Percentiles rank a stretch among this genome's conserved stretches.
These are phyloP conservation scores for Ceratobasidium sp. DNA, from an alignment of 1,284 basidiomycete species.

Conservation along the genomic window DNA sequence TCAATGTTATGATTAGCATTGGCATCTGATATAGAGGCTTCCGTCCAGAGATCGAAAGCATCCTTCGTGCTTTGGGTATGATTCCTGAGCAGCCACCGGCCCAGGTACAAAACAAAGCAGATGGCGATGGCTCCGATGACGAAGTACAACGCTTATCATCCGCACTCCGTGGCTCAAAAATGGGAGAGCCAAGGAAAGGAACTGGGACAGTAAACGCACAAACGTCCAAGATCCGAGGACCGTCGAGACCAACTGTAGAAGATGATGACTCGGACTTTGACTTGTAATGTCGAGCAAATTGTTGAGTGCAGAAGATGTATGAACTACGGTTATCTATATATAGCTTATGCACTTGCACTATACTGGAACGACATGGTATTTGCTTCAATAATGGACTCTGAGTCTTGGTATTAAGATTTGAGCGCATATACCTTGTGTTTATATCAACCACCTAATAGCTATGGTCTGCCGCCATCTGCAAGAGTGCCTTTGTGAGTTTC, in stretches of 20 bases:
- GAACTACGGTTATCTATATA: too few relatives aligned
- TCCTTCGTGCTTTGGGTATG: conserved; percentile 32
- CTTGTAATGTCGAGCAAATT: conserved; percentile 49
- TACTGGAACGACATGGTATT: too few relatives aligned
- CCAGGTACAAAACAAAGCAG: conserved; percentile 44
- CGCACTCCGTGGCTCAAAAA: conserved; percentile 13
- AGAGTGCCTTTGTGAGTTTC: conserved; percentile 20
- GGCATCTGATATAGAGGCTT: neutral
- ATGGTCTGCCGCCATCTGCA: conserved; percentile 13
- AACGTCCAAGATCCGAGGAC: conserved; percentile 58
- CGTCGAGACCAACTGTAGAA: conserved; percentile 51
- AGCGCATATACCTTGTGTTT: too few relatives aligned
- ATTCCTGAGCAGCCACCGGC: conserved; percentile 23
- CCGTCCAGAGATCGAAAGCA: conserved; percentile 30
- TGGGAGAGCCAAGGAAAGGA: conserved; percentile 46
- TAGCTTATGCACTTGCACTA: too few relatives aligned
- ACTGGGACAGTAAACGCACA: conserved; percentile 61
- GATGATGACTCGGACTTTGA: conserved; percentile 77
- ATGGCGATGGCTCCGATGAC: conserved; percentile 57
- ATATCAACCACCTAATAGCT: neutral
- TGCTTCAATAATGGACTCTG: too few relatives aligned
- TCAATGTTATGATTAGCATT: neutral
- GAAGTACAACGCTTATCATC: conserved; percentile 28
- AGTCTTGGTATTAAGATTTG: too few relatives aligned
- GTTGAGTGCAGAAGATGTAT: neutral